Evolutionary conservation across 352 stramenopile genomes (phyloP).

Genomic region (Phytophthora crassamura): DNA sequence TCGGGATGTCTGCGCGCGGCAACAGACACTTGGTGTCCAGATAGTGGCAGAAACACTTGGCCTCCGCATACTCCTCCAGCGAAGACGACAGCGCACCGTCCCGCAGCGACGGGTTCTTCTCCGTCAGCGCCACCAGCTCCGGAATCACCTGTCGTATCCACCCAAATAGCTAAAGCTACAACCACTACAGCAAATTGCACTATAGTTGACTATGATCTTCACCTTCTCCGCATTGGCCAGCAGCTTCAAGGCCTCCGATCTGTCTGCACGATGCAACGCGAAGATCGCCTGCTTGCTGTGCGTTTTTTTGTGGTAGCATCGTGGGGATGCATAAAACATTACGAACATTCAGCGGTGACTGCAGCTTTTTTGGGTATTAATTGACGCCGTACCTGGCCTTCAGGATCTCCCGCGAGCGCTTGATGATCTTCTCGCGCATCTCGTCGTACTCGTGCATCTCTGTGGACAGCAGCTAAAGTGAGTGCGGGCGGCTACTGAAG

Average conservation of each 20-base stretch:
- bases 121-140: conserved; percentile 84
- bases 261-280: conserved; percentile 91
- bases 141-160: conserved; percentile 57
- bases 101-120: conserved; percentile 84
- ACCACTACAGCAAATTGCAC: background rate
- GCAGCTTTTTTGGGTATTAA: too few relatives aligned
- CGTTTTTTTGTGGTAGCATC: conserved; percentile 8
- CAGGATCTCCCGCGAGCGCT: conserved; percentile 94
- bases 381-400: conserved; percentile 78
- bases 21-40: conserved; percentile 68
- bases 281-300: conserved; percentile 95
- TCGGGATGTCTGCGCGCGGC: conserved; percentile 53
- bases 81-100: conserved; percentile 83
- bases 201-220: background rate
- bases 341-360: too few relatives aligned
- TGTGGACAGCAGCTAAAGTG: conserved; percentile 11
- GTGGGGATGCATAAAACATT: conserved; percentile 16
- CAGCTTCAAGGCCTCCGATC: conserved; percentile 56
- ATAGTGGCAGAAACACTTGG: conserved; percentile 92
- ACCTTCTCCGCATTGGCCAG: conserved; percentile 65
- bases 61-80: conserved; percentile 95
- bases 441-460: conserved; percentile 94
- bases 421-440: conserved; percentile 94
- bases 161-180: conserved; percentile 13
- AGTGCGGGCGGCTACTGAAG: background rate